Percentiles rank a stretch among this genome's conserved stretches.
Evolutionary conservation across 371 early-diverging fungal species (phyloP).

Genomic region (Mucor sp.): DNA sequence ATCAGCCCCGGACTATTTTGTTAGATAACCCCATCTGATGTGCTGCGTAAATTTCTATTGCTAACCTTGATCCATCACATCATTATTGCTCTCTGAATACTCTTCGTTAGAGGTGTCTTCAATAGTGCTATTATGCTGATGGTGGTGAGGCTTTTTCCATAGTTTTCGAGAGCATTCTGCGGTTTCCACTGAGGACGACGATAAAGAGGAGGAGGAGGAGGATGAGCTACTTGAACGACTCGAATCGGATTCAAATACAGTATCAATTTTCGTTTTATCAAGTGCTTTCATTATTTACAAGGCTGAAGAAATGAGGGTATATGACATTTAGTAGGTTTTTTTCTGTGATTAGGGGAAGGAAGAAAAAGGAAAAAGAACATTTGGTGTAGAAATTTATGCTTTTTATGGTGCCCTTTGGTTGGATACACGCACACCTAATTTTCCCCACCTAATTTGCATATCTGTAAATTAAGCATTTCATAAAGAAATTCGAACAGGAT

Average conservation of each 20-base stretch:
- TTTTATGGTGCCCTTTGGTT: not conserved
- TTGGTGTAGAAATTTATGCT: not conserved
- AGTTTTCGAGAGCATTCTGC: conserved; percentile 25
- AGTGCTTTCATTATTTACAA: conserved; percentile 12
- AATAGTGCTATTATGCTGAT: not conserved
- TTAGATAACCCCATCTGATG: not conserved
- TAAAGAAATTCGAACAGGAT: too few species aligned
- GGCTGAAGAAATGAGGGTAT: not conserved
- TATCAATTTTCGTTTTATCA: conserved; percentile 1
- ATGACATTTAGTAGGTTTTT: not conserved
- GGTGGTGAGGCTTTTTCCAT: conserved; percentile 14
- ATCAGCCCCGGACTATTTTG: not conserved
- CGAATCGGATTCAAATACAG: conserved; percentile 9
- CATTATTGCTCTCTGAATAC: conserved; percentile 7
- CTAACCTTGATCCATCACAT: conserved; percentile 2
- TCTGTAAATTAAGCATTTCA: not conserved
- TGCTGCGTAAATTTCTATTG: not conserved
- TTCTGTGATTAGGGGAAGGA: not conserved
- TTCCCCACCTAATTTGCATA: not conserved
- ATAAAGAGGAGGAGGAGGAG: not conserved
- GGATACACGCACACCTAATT: not conserved
- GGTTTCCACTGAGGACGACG: conserved; percentile 6
- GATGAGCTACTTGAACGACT: not conserved
- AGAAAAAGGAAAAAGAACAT: not conserved
- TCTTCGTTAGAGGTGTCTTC: not conserved